Evolutionary conservation across 352 stramenopile genomes (phyloP).

Genomic region (Thalassiosira mediterranea): DNA sequence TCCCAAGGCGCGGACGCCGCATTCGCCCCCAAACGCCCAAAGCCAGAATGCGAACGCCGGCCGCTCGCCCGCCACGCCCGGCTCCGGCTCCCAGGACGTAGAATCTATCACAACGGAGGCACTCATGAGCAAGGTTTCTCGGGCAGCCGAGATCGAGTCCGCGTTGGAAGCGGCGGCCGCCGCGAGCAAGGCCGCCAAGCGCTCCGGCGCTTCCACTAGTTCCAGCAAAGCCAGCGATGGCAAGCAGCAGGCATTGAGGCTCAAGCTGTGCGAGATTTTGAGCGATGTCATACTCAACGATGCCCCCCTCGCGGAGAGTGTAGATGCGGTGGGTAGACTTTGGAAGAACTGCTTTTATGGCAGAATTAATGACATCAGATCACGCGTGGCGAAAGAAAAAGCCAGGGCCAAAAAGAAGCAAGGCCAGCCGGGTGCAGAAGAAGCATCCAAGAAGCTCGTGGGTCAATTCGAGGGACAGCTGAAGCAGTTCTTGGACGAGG

Average conservation of each 20-base stretch:
- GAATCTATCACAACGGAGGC: conserved; percentile 8
- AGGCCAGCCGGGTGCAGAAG: background rate
- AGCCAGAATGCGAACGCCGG: background rate
- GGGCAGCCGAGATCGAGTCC: conserved; percentile 15
- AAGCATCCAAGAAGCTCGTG: conserved; percentile 22
- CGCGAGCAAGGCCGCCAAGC: conserved; percentile 20
- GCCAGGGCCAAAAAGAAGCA: conserved; percentile 29
- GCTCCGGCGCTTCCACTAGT: background rate
- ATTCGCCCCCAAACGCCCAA: no score
- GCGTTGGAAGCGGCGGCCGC: background rate
- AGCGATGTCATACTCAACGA: conserved; percentile 69
- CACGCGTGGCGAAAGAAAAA: conserved; percentile 46
- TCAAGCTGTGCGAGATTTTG: conserved; percentile 65
- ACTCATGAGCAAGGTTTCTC: conserved; percentile 6
- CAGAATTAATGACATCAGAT: conserved; percentile 53
- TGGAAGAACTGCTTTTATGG: conserved; percentile 79
- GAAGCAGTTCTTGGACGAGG: conserved; percentile 66
- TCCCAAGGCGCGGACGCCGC: no score
- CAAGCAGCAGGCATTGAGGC: conserved; percentile 34
- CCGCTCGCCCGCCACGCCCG: background rate
- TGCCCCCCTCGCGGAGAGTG: conserved; percentile 34
- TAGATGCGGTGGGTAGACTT: conserved; percentile 55
- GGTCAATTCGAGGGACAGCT: conserved; percentile 44
- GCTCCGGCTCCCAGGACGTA: background rate
- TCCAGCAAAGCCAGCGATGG: conserved; percentile 15